Evolutionary conservation across 2,329 filamentous ascomycete genomes (phyloP).

Genomic region (Ascochyta clinopodiicola): DNA sequence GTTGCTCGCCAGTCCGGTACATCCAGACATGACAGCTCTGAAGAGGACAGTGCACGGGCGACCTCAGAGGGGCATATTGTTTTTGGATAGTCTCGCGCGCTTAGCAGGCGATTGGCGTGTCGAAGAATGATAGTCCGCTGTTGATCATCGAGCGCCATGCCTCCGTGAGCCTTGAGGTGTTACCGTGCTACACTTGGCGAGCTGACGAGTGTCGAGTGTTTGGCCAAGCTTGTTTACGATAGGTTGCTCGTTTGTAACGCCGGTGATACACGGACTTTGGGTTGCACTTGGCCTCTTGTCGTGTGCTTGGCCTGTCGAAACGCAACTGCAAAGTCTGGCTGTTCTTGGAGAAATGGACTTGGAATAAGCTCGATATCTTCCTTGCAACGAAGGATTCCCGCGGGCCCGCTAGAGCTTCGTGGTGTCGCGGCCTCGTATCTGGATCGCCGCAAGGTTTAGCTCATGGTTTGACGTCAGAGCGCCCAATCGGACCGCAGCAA

Average conservation of each 20-base stretch:
- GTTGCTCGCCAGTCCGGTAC: conserved; percentile 53
- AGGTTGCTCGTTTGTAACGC: neutral
- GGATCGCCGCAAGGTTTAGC: conserved; percentile 32
- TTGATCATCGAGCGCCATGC: conserved; percentile 29
- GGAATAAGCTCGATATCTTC: neutral
- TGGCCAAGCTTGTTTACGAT: neutral
- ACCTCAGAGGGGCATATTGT: conserved; percentile 62
- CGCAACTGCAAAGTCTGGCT: neutral
- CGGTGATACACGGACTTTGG: conserved; percentile 4
- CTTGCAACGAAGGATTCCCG: conserved; percentile 19
- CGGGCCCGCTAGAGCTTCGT: conserved; percentile 8
- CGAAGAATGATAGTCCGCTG: conserved; percentile 22
- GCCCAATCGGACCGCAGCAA: conserved; percentile 32
- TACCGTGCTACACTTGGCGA: neutral
- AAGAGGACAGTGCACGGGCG: conserved; percentile 52
- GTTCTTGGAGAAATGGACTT: neutral
- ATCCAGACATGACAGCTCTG: conserved; percentile 46
- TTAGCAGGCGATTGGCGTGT: conserved; percentile 39
- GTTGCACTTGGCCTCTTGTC: conserved; percentile 11
- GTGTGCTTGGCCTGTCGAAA: conserved; percentile 1
- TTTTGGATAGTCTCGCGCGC: conserved; percentile 51
- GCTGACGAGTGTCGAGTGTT: neutral
- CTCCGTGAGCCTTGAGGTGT: neutral
- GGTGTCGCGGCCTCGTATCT: conserved; percentile 10
- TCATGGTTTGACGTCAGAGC: conserved; percentile 33